Base-by-base conservation (phyloP, 257 asterid genomes). In the Solanum sejunctum region DNA sequence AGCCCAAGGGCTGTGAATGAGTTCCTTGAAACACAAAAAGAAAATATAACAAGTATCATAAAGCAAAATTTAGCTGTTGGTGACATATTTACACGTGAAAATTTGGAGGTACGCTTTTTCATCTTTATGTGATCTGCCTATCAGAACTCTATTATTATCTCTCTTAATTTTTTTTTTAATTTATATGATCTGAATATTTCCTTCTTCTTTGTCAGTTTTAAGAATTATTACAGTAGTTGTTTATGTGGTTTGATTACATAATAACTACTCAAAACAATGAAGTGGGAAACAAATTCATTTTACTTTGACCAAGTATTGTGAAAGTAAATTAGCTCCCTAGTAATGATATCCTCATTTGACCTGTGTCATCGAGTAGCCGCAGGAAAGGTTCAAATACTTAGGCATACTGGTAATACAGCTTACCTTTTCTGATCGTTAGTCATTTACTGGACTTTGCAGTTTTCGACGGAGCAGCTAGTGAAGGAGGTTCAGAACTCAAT, bases 61-160 rank as follows among this genome's bases (percentile, higher is more conserved):
- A 95, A 92, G 90, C 99, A 96, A 91, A 96, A 95, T 88, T 88
- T 96, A 83, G 98, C 99, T 63, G 97, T 96, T 88, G 99, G 99
- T 8, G 99, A 96, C 92, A 90, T 96, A 86, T 96, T 90, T 90
- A 91, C 89, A 89, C 97, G 97, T 23, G 99, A 95, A 90, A 96
- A 96, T 88, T 89, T 96, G 89, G 93, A 95, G 98, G 99, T 94
- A 84, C 16, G 39, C 43, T 43, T 67, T 45, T 26, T 63, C 64
- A 67, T 87, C 85, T 83, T 73, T 49, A 66, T 83, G 82, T 15
- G 6, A 66, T 23, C 43, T 26, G 17, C 63, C 63, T 49, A 77
- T 51, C 82, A 77, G 41, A 75, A 8, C 36, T 8, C 23, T 13
- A 12, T 7, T 0, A n/a, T n/a, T 11, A 43, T 70, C 39, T 39